Evolutionary conservation across 345 rosid genomes (phyloP).

Genomic region (Dimocarpus longan): DNA sequence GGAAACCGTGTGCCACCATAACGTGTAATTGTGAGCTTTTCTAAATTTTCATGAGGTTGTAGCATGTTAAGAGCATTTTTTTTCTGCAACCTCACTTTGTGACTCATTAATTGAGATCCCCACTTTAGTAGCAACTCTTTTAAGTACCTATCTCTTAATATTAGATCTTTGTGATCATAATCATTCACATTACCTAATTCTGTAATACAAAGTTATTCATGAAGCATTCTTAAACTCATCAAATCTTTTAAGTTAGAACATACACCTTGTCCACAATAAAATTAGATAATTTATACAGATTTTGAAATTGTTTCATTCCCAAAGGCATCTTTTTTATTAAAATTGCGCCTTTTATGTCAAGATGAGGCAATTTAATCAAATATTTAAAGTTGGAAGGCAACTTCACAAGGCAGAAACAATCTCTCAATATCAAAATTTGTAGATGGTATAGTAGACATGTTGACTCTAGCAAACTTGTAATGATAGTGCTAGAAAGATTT

Average conservation of each 20-base stretch:
- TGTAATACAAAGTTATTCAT: not conserved
- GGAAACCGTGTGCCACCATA: not conserved
- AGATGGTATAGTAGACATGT: too few species aligned
- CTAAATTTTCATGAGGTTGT: too few species aligned
- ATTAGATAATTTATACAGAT: not conserved
- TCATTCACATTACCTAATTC: not conserved
- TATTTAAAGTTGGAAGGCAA: not conserved
- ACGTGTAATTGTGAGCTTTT: not conserved
- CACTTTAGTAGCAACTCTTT: not conserved
- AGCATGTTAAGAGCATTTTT: not conserved
- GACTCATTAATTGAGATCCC: not conserved
- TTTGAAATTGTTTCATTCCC: not conserved
- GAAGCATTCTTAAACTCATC: not conserved
- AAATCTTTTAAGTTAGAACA: not conserved
- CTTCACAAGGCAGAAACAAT: too few species aligned
- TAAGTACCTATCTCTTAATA: not conserved
- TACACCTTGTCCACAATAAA: not conserved
- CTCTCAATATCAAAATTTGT: too few species aligned
- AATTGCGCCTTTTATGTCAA: not conserved
- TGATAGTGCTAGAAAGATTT: too few species aligned
- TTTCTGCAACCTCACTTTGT: not conserved
- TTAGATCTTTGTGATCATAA: not conserved
- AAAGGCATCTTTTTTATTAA: not conserved
- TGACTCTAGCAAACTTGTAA: too few species aligned
- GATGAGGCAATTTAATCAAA: constrained; percentile 4